These are phyloP conservation scores for Beauveria sp. DNA, from an alignment of 2,329 filamentous ascomycete species.

Conservation along the genomic window DNA sequence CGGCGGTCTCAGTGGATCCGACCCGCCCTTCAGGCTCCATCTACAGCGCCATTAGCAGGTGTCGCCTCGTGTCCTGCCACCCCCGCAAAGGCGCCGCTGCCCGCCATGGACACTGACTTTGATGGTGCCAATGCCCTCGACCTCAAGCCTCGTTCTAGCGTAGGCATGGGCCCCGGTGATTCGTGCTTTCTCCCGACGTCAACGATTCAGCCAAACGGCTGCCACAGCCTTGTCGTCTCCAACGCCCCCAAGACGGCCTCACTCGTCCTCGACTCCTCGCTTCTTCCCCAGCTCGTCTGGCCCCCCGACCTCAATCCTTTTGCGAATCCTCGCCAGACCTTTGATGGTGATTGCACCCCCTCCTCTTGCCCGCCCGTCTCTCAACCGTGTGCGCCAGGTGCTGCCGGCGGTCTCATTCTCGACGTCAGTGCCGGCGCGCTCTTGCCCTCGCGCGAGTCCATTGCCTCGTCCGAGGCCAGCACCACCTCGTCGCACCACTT, in stretches of 20 bases:
- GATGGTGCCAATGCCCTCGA: not conserved
- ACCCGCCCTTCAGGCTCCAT: not conserved
- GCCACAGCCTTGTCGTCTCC: constrained; percentile 2
- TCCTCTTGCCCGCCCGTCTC: not conserved
- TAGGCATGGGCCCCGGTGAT: not conserved
- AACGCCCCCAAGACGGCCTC: not conserved
- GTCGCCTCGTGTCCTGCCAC: not conserved
- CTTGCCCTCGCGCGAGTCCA: constrained; percentile 3
- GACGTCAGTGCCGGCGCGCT: constrained; percentile 7
- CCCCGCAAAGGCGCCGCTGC: not conserved
- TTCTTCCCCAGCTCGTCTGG: constrained; percentile 2
- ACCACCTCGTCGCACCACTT: not conserved
- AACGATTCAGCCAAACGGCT: constrained; percentile 5
- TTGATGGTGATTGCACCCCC: not conserved
- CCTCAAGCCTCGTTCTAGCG: not conserved
- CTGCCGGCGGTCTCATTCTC: constrained; percentile 4
- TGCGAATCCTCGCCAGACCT: not conserved
- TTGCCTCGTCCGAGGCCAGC: not conserved
- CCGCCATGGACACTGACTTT: constrained; percentile 5
- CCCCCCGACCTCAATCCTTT: constrained; percentile 7
- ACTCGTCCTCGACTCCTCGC: not conserved
- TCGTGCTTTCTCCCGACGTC: constrained; percentile 7
- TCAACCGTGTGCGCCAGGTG: not conserved
- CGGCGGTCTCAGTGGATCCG: not conserved
- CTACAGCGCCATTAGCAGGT: not conserved